A percentile compares a stretch with the other conserved stretches of the same genome.
Evolutionary conservation across 1,284 basidiomycete species (phyloP).

Genomic region (Cystobasidium slooffiae): DNA sequence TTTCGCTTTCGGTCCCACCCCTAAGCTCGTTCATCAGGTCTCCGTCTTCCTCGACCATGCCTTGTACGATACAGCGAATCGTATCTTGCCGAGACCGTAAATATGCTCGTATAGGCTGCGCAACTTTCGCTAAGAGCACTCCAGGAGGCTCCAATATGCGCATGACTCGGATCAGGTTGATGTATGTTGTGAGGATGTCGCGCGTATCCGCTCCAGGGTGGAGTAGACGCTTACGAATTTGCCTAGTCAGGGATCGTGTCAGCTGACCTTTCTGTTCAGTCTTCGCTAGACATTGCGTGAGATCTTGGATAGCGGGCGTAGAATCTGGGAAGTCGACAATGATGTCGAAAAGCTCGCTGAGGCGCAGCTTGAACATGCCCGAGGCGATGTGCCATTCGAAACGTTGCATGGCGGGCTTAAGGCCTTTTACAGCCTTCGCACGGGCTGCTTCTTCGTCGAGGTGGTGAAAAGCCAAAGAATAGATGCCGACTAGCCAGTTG

Average conservation of each 20-base stretch:
- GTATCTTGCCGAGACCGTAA: conserved; percentile 87
- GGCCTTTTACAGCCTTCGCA: conserved; percentile 68
- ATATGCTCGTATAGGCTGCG: conserved; percentile 84
- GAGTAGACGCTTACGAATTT: conserved; percentile 82
- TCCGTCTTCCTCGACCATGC: conserved; percentile 82
- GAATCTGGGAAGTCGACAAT: conserved; percentile 93
- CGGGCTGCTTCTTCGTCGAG: conserved; percentile 29
- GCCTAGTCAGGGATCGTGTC: conserved; percentile 70
- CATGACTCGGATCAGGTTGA: conserved; percentile 89
- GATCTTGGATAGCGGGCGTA: conserved; percentile 79
- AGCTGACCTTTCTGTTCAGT: conserved; percentile 75
- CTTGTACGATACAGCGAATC: conserved; percentile 87
- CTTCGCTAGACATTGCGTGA: conserved; percentile 78
- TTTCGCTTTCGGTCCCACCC: conserved; percentile 40
- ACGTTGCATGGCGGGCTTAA: conserved; percentile 78
- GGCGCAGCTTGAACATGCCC: conserved; percentile 54
- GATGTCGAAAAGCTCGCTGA: conserved; percentile 89
- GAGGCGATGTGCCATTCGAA: conserved; percentile 82
- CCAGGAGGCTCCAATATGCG: conserved; percentile 89
- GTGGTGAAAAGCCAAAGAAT: conserved; percentile 43
- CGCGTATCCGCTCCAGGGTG: conserved; percentile 96
- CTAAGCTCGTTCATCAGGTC: conserved; percentile 65
- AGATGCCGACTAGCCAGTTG: conserved; percentile 45
- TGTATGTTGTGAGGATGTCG: conserved; percentile 87
- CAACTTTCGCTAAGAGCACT: conserved; percentile 86